A percentile compares a stretch with the other conserved stretches of the same genome.
Conservation (phyloP, 208 protist species). For the Polymyxa betae region DNA sequence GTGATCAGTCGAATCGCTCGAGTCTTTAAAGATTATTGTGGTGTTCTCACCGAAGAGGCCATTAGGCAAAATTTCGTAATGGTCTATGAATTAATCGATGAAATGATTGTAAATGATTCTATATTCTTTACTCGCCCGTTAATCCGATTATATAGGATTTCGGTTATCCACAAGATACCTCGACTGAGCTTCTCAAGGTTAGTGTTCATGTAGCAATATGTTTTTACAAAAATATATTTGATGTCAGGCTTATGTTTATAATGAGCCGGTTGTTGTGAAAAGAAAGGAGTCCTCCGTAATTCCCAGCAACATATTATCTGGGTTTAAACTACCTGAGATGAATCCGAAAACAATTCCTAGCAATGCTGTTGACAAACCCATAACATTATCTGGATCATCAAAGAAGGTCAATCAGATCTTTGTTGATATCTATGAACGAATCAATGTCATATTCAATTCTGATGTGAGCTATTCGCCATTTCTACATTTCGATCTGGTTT, state of each 20-base stretch:
- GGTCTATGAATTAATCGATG: constrained; percentile 87
- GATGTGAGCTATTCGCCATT: constrained; percentile 52
- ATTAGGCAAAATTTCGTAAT: constrained; percentile 84
- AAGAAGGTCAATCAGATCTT: constrained; percentile 82
- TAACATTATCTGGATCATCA: constrained; percentile 49
- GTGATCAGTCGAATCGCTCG: constrained; percentile 75
- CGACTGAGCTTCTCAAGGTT: constrained; percentile 78
- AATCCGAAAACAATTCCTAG: constrained; percentile 63
- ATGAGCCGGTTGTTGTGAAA: constrained; percentile 72
- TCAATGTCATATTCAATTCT: constrained; percentile 77
- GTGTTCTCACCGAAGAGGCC: constrained; percentile 81
- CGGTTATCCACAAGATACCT: constrained; percentile 80
- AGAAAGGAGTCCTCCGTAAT: constrained; percentile 58
- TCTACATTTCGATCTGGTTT: not conserved
- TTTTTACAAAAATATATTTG: constrained; percentile 5
- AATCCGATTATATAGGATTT: constrained; percentile 68
- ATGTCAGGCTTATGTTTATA: constrained; percentile 74
- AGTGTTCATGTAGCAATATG: not conserved
- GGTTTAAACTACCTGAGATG: constrained; percentile 54
- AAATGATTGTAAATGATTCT: constrained; percentile 74
- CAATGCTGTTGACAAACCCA: constrained; percentile 69
- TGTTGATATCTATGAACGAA: constrained; percentile 82
- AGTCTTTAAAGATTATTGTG: constrained; percentile 83
- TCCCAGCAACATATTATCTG: constrained; percentile 63
- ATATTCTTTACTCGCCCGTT: not conserved